A percentile compares a stretch with the other conserved stretches of the same genome.
Conservation (phyloP, 148 eudicot species). For the Tetragonia tetragonoides region DNA sequence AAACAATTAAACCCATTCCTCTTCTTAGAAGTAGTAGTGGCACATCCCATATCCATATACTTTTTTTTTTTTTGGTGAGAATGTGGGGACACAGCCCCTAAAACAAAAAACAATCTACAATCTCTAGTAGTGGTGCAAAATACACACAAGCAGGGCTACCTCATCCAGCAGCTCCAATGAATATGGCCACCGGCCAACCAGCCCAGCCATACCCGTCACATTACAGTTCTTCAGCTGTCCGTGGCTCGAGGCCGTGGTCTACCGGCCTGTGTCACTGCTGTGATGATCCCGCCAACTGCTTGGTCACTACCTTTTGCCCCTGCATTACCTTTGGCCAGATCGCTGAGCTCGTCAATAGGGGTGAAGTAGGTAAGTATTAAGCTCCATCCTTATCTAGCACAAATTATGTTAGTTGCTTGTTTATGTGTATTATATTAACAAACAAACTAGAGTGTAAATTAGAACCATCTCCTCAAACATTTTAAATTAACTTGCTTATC, state of each 20-base stretch:
- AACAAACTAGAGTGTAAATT: too few relatives aligned
- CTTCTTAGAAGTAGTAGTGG: too few relatives aligned
- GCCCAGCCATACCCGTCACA: slow-evolving; percentile 27
- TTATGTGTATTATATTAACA: too few relatives aligned
- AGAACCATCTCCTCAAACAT: too few relatives aligned
- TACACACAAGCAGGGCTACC: slow-evolving; percentile 5
- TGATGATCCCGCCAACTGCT: slow-evolving; percentile 36
- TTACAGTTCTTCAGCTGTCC: not conserved
- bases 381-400: too few relatives aligned
- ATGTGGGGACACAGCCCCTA: too few relatives aligned
- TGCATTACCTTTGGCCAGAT: slow-evolving; percentile 33
- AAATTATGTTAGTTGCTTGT: too few relatives aligned
- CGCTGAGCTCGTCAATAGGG: slow-evolving; percentile 30
- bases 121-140: slow-evolving; percentile 9
- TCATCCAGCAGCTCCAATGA: slow-evolving; percentile 23
- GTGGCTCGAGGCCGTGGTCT: slow-evolving; percentile 28
- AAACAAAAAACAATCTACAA: slow-evolving; percentile 6
- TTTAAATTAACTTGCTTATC: too few relatives aligned
- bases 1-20: too few relatives aligned
- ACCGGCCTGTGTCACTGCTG: slow-evolving; percentile 37
- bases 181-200: slow-evolving; percentile 25
- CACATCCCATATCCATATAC: too few relatives aligned
- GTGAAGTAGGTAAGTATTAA: slow-evolving; percentile 25
- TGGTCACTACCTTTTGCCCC: slow-evolving; percentile 32
- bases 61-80: too few relatives aligned